A percentile compares a stretch with the other conserved stretches of the same genome.
phyloP scores from a whole-genome alignment of 306 rosid genomes.

The Vachellia collinsii region DNA sequence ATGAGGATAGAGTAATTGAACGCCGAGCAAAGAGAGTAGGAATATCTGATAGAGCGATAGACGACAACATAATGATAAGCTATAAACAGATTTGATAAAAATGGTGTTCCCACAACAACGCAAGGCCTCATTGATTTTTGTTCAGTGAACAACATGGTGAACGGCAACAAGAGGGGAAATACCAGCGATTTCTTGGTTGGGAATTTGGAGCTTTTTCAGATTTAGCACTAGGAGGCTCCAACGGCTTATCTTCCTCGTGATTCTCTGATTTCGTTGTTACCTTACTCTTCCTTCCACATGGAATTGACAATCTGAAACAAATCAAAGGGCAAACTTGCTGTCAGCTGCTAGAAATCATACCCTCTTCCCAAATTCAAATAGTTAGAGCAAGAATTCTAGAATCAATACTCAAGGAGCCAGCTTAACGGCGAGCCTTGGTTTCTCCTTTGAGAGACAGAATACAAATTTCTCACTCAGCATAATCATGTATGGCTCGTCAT shows the following conservation, averaged over 20 bases:
- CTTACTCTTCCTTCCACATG: conserved; percentile 45
- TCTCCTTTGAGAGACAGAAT: no score
- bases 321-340: conserved; percentile 2
- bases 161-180: conserved; percentile 38
- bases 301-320: conserved; percentile 48
- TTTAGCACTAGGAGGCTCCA: background rate
- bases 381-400: background rate
- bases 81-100: conserved; percentile 15
- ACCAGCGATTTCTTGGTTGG: conserved; percentile 32
- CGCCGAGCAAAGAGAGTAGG: no score
- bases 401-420: background rate
- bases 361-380: conserved; percentile 6
- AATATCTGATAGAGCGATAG: no score
- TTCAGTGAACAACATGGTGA: conserved; percentile 28
- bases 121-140: background rate
- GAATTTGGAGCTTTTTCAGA: conserved; percentile 28
- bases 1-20: no score
- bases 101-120: background rate
- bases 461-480: background rate
- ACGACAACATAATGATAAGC: background rate
- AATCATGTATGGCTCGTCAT: background rate
- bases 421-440: no score
- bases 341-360: conserved; percentile 11
- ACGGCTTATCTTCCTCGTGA: conserved; percentile 27
- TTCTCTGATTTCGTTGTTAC: conserved; percentile 32